These are phyloP conservation scores for Crithidia brevicula DNA, from an alignment of 208 protist species.

Conservation along the genomic window DNA sequence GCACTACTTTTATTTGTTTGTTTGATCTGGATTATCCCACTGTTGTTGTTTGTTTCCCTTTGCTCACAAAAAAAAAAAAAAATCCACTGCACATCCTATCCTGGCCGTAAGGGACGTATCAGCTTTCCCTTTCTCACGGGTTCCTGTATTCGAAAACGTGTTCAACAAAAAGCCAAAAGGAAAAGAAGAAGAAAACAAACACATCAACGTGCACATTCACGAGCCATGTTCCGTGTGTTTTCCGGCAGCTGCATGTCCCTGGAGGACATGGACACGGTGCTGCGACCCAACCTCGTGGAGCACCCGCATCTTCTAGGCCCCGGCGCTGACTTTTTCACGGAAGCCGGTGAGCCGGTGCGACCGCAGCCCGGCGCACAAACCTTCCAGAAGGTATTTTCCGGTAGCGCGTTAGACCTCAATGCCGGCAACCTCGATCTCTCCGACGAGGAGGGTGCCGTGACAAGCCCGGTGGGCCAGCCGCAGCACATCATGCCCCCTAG, in stretches of 20 bases:
- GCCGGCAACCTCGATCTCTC: conserved; percentile 67
- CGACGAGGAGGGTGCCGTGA: conserved; percentile 54
- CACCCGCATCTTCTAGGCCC: conserved; percentile 85
- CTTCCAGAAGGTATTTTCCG: conserved; percentile 91
- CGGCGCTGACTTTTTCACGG: conserved; percentile 87
- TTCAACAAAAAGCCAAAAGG: too few species aligned
- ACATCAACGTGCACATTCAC: too few species aligned
- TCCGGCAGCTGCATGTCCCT: conserved; percentile 91
- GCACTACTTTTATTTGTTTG: conserved; percentile 19
- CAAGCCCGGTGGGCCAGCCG: conserved; percentile 14
- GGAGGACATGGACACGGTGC: conserved; percentile 88
- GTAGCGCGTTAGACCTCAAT: conserved; percentile 88
- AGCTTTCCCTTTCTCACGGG: too few species aligned
- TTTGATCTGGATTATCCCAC: too few species aligned
- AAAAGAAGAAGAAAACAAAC: conserved; percentile 6
- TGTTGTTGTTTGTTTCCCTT: neutral
- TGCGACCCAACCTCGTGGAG: conserved; percentile 67
- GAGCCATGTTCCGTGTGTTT: conserved; percentile 91
- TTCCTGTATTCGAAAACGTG: too few species aligned
- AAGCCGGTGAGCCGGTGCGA: conserved; percentile 82
- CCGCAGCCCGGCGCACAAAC: conserved; percentile 79
- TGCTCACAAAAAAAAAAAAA: too few species aligned
- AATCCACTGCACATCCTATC: too few species aligned
- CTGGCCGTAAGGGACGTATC: too few species aligned
- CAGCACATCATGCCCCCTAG: conserved; percentile 53